phyloP scores from a whole-genome alignment of 1,139 yeast genomes.

The Pichia terricola region DNA sequence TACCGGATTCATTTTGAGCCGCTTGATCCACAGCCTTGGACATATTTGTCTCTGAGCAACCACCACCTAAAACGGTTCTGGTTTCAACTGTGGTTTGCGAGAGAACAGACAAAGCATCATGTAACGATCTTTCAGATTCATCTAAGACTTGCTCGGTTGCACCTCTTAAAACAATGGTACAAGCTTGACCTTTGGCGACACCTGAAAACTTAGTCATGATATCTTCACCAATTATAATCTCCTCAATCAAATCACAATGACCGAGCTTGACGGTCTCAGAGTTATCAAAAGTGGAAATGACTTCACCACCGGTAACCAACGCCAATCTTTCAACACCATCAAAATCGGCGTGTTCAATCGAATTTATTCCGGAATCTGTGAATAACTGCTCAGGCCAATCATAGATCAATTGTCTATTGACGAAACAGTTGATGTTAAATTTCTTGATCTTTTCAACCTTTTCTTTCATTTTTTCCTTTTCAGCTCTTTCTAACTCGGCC shows the following conservation, averaged over 20 bases:
- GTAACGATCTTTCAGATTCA: slow-evolving; percentile 95
- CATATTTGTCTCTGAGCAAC: slow-evolving; percentile 97
- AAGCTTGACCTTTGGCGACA: slow-evolving; percentile 92
- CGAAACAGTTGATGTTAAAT: slow-evolving; percentile 79
- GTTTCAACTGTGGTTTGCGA: slow-evolving; percentile 94
- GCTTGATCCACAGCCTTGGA: slow-evolving; percentile 93
- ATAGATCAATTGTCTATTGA: slow-evolving; percentile 91
- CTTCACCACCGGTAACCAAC: slow-evolving; percentile 96
- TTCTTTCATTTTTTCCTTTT: slow-evolving; percentile 81
- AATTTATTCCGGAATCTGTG: slow-evolving; percentile 77
- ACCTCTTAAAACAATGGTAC: slow-evolving; percentile 92
- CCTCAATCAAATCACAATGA: slow-evolving; percentile 83
- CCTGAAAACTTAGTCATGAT: slow-evolving; percentile 84
- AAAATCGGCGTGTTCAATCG: slow-evolving; percentile 97
- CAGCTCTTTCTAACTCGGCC: slow-evolving; percentile 94
- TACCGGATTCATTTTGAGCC: slow-evolving; percentile 90
- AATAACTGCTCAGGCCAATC: slow-evolving; percentile 97
- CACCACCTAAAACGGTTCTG: slow-evolving; percentile 95
- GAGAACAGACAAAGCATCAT: slow-evolving; percentile 90
- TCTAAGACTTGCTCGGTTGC: slow-evolving; percentile 94
- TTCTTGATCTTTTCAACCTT: slow-evolving; percentile 84
- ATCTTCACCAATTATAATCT: slow-evolving; percentile 86
- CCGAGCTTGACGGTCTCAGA: slow-evolving; percentile 85
- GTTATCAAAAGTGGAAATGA: slow-evolving; percentile 89
- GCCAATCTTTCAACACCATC: slow-evolving; percentile 97